Percentiles rank a stretch among this genome's conserved stretches.
phyloP scores from a whole-genome alignment of 176 grass and related monocot genomes.

The Lolium multiflorum region DNA sequence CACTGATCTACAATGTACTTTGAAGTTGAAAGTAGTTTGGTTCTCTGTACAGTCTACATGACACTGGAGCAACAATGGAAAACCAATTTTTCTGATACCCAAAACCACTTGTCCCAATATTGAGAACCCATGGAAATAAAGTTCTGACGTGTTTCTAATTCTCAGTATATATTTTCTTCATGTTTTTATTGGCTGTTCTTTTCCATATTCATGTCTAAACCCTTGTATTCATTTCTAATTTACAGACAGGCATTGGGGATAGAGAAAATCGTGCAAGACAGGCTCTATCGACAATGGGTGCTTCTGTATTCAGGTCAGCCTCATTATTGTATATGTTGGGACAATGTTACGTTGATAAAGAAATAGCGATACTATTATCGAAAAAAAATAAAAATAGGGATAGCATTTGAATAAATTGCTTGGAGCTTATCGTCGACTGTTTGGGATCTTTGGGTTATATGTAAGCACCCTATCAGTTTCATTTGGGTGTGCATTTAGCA shows the following conservation, averaged over 20 bases:
- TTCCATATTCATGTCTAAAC: conserved; percentile 17
- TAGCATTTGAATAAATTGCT: conserved; percentile 24
- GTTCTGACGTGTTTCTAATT: conserved; percentile 18
- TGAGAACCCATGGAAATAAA: conserved; percentile 20
- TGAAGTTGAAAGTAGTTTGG: conserved; percentile 15
- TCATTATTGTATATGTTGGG: conserved; percentile 24
- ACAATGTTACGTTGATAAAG: conserved; percentile 17
- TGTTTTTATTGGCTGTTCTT: conserved; percentile 22
- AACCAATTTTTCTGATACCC: conserved; percentile 7
- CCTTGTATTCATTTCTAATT: conserved; percentile 39
- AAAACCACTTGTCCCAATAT: conserved; percentile 5
- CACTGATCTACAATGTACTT: conserved; percentile 8
- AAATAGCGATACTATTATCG: background rate
- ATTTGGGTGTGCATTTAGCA: conserved; percentile 33
- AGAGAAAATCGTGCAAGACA: conserved; percentile 68
- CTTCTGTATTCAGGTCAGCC: conserved; percentile 93
- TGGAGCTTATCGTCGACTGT: background rate
- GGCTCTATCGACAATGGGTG: conserved; percentile 91
- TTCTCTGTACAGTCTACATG: conserved; percentile 23
- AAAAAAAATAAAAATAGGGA: background rate
- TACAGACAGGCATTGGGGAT: conserved; percentile 73
- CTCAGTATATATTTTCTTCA: background rate
- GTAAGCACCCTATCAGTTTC: background rate
- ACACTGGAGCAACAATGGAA: background rate
- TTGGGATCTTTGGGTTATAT: conserved; percentile 3